These are phyloP conservation scores for Phytophthora podocarpi DNA, from an alignment of 352 stramenopile species.

Conservation along the genomic window DNA sequence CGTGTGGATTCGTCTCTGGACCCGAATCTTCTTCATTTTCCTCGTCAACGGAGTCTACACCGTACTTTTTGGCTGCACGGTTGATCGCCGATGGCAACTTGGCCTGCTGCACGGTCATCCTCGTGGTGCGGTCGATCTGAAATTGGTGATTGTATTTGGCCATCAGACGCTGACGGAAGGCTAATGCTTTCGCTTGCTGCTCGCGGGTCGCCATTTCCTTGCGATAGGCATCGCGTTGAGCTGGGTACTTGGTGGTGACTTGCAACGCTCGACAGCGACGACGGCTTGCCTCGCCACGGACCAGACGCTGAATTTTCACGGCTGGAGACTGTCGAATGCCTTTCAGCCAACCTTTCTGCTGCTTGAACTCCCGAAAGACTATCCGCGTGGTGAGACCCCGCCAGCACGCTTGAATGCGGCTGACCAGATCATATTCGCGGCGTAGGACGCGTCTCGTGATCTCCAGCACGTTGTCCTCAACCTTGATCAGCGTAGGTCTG, in stretches of 20 bases:
- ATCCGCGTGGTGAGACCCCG: slow-evolving; percentile 62
- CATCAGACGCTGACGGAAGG: slow-evolving; percentile 57
- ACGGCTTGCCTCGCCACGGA: slow-evolving; percentile 47
- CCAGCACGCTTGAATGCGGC: slow-evolving; percentile 74
- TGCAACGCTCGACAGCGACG: slow-evolving; percentile 46
- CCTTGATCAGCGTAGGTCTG: slow-evolving; percentile 64
- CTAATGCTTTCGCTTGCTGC: slow-evolving; percentile 30
- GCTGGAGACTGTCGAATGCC: slow-evolving; percentile 67
- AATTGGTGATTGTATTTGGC: slow-evolving; percentile 61
- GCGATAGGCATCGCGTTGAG: slow-evolving; percentile 44
- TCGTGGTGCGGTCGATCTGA: slow-evolving; percentile 50
- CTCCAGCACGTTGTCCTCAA: slow-evolving; percentile 78
- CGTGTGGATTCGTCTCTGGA: slow-evolving; percentile 17
- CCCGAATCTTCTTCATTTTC: slow-evolving; percentile 2
- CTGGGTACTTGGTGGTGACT: slow-evolving; percentile 49
- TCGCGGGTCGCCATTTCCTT: slow-evolving; percentile 31
- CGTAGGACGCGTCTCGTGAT: slow-evolving; percentile 65
- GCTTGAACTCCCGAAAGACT: slow-evolving; percentile 70
- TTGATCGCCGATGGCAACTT: slow-evolving; percentile 16
- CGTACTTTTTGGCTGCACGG: slow-evolving; percentile 10
- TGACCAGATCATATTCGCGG: slow-evolving; percentile 68
- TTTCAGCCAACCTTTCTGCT: slow-evolving; percentile 63
- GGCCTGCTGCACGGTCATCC: slow-evolving; percentile 50
- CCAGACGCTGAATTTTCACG: slow-evolving; percentile 73
- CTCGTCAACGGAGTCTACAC: slow-evolving; percentile 1